Base-by-base conservation (phyloP, 371 early-diverging fungal genomes). In the Rhizopus stolonifer region DNA sequence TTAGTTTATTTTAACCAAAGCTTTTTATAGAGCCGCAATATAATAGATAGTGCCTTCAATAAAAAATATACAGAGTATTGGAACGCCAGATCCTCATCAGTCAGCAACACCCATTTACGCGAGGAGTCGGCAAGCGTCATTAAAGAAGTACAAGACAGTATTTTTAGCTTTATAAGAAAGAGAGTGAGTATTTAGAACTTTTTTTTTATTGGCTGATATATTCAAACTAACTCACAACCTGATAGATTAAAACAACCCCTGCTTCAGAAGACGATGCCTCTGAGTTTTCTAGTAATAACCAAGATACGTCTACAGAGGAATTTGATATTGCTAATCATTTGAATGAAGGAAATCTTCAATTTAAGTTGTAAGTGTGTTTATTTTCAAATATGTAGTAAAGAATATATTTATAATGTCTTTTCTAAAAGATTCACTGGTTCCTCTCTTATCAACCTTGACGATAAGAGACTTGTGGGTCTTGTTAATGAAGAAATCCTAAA, bases 281-380 rank as follows among this genome's bases (percentile, higher is more conserved):
- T 22, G 21, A 34, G 2, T 34, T 10, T 48, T 33, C 49, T 48
- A 36, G 10, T 48, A 14, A 36, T 48, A 48, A 34, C n/a, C 34
- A 48, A 33, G 9, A 47, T 23, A 36, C n/a, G 10, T 22, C 49
- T 19, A 48, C 24, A 48, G 49, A 48, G 49, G 49, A 48, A 48
- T 22, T 48, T 34, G 23, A 48, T 36, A 22, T 48, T 23, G 36
- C 34, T 9, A 48, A 48, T 48, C 49, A 34, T 48, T 48, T 48
- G 15, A 48, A 48, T 14, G 49, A 48, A 48, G 34, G 36, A 14
- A 19, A 48, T 14, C 33, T 13, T 34, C 36, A 36, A 36, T 48
- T 48, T 48, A 33, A 48, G 49, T 48, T 48, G 49, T 48, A 49
- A 34, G 36, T 48, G 34, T 48, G 49, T 48, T 48, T 34, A 21